Evolutionary conservation across 2,329 filamentous ascomycete genomes (phyloP).

Genomic region (Neopestalotiopsis sp.): DNA sequence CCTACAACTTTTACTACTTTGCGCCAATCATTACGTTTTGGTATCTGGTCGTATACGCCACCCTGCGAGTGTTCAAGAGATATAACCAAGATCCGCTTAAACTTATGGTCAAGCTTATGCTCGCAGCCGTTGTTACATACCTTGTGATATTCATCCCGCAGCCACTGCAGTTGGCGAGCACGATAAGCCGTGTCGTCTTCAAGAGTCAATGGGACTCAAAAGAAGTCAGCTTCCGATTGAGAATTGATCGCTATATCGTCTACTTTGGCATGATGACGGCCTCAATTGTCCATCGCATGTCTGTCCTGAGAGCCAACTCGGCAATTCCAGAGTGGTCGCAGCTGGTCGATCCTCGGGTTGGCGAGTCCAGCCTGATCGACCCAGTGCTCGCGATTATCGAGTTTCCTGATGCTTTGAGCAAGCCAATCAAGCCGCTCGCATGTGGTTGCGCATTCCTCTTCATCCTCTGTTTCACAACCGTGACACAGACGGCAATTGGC

Average conservation of each 20-base stretch:
- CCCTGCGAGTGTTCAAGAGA: conserved; percentile 46
- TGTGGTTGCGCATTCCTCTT: conserved; percentile 22
- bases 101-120: conserved; percentile 52
- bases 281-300: conserved; percentile 41
- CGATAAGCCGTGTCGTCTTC: conserved; percentile 44
- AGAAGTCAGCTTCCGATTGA: conserved; percentile 55
- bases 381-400: not conserved
- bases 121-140: conserved; percentile 46
- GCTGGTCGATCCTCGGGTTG: conserved; percentile 19
- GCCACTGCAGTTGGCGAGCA: conserved; percentile 46
- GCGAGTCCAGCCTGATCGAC: conserved; percentile 14
- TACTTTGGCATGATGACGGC: conserved; percentile 61
- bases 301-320: conserved; percentile 26
- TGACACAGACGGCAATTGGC: conserved; percentile 30
- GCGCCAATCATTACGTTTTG: conserved; percentile 64
- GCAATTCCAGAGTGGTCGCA: conserved; percentile 27
- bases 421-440: conserved; percentile 5
- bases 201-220: conserved; percentile 52
- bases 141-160: conserved; percentile 39
- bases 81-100: conserved; percentile 48
- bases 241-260: conserved; percentile 58
- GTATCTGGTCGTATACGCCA: conserved; percentile 62
- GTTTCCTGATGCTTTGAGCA: conserved; percentile 1
- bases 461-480: conserved; percentile 38
- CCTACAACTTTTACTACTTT: conserved; percentile 64